Evolutionary conservation across 495 filamentous ascomycete species (phyloP), one percentile per base, ranked within the genome.

Genomic region (Haplographium delicatum): DNA sequence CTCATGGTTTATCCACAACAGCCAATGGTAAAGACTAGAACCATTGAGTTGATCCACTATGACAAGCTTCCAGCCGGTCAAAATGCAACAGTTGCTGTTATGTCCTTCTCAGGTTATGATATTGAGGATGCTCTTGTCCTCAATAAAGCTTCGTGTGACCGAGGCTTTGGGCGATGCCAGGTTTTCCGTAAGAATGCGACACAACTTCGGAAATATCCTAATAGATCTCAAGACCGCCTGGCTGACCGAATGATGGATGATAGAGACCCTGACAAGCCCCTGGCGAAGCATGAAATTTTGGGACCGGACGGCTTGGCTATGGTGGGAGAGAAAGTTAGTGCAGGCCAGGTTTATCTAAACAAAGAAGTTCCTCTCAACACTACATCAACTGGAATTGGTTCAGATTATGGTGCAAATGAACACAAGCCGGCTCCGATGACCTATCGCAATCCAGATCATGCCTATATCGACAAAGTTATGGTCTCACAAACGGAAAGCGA

Each of bases 41-140:
- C 94, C 0, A 99, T 99, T 56, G 90, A 99, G 67, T 77, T 97
- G 31, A 84, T 95, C 59, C 90, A 96, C 56, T 99, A 97, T 60
- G 94, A 97, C 69, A 94, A 96, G 63, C 79, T 99, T 4, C 93
- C 93, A 1, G 93, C 93, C 18, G 93, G 93, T 2, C 93, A 99
- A 58, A 96, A 95, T 50, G 94, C 94, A 2, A 94, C 86, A 8
- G 93, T 99, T 26, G 93, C 93, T 7, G 94, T 99, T 59, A 97
- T 97, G 94, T 95, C 89, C 57, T 99, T 95, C 66, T 96, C 90
- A 3, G 93, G 93, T 11, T 99, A 99, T 67, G 94, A 99, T 81
- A 97, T 97, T 61, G 93, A 99, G 73, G 93, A 99, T 73, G 94
- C 93, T 11, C 75, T 99, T 4, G 91, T 99, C 2, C 62, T 99